Conservation (phyloP, 495 filamentous ascomycete genomes). For the Hypoxylon lenormandii region DNA sequence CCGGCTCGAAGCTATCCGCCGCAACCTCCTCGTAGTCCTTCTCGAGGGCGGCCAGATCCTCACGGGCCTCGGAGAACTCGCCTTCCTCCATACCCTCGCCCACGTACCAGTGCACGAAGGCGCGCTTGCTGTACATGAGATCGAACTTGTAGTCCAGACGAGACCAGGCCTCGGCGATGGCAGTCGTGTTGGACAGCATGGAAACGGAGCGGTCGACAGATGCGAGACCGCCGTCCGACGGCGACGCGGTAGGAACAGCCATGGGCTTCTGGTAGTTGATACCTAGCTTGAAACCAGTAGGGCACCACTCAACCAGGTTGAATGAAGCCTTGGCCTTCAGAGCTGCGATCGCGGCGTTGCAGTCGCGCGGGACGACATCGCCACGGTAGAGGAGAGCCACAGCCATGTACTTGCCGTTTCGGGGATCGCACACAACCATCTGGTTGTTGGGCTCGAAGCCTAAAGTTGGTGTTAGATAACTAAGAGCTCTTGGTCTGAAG, state of each 20-base stretch:
- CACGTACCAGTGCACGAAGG: slow-evolving; percentile 95
- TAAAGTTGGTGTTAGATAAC: slow-evolving; percentile 46
- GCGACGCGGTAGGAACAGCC: slow-evolving; percentile 73
- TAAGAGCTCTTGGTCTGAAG: background rate
- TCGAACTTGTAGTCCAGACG: slow-evolving; percentile 94
- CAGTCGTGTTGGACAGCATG: slow-evolving; percentile 93
- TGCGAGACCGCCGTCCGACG: slow-evolving; percentile 74
- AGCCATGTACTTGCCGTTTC: slow-evolving; percentile 95
- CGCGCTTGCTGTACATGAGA: slow-evolving; percentile 96
- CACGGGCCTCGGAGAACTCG: slow-evolving; percentile 89
- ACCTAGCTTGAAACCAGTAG: slow-evolving; percentile 94
- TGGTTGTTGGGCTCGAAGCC: slow-evolving; percentile 95
- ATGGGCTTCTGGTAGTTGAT: slow-evolving; percentile 93
- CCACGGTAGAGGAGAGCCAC: slow-evolving; percentile 90
- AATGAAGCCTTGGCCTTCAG: slow-evolving; percentile 89
- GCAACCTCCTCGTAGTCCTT: slow-evolving; percentile 95
- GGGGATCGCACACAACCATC: slow-evolving; percentile 94
- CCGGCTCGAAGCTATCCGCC: slow-evolving; percentile 72
- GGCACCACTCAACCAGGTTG: slow-evolving; percentile 95
- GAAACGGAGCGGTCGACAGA: slow-evolving; percentile 86
- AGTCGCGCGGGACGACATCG: slow-evolving; percentile 88
- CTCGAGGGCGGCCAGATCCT: slow-evolving; percentile 88
- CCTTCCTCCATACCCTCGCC: slow-evolving; percentile 97
- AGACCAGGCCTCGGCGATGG: slow-evolving; percentile 90
- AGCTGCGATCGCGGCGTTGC: slow-evolving; percentile 78